Evolutionary conservation across 345 rosid genomes (phyloP).

Genomic region (Angophora floribunda): DNA sequence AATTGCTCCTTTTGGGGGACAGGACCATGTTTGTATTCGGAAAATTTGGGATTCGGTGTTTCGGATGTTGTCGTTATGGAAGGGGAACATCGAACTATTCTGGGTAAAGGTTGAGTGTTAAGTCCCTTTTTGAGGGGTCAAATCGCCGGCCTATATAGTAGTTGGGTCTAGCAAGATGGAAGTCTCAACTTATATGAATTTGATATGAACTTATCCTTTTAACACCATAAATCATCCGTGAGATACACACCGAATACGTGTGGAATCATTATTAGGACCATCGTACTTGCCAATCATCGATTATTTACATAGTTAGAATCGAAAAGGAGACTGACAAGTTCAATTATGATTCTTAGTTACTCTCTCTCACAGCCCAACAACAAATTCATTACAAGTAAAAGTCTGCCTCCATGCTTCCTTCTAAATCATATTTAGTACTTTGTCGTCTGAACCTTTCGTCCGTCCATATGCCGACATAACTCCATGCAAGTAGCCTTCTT

Average conservation of each 20-base stretch:
- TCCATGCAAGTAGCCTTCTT: background rate
- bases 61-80: background rate
- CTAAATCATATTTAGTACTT: background rate
- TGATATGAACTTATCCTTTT: background rate
- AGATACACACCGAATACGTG: background rate
- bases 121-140: background rate
- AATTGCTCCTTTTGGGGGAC: background rate
- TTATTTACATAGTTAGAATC: background rate
- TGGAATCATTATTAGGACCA: background rate
- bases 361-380: background rate
- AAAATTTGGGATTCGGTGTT: background rate
- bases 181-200: background rate
- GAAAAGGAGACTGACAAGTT: background rate
- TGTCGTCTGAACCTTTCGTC: background rate
- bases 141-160: background rate
- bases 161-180: background rate
- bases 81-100: background rate
- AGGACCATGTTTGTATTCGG: background rate
- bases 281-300: fast-evolving
- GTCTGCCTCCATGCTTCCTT: background rate
- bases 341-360: background rate
- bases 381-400: background rate
- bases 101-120: background rate
- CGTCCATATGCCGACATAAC: background rate
- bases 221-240: background rate